Conservation (phyloP, 2,329 filamentous ascomycete species). For the Colletotrichum costaricense region DNA sequence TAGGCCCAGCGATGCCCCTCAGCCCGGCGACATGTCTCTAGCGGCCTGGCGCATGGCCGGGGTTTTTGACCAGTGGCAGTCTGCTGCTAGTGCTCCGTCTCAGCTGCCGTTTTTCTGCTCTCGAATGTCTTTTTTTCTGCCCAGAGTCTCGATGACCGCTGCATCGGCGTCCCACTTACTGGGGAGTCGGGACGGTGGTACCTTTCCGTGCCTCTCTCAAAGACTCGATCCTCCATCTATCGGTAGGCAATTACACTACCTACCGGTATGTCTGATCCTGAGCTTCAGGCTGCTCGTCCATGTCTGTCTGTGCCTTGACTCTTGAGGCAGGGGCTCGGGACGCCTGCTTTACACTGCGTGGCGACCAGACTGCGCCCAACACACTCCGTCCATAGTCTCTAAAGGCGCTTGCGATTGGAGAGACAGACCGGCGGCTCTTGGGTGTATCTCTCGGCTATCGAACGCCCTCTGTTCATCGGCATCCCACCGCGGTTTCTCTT, state of each 20-base stretch:
- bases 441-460: too few species aligned
- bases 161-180: constrained; percentile 22
- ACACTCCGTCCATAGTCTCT: too few species aligned
- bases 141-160: constrained; percentile 5
- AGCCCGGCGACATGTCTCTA: constrained; percentile 17
- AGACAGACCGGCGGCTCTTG: neutral
- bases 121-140: constrained; percentile 22
- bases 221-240: too few species aligned
- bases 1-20: constrained; percentile 22
- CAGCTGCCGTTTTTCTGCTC: constrained; percentile 6
- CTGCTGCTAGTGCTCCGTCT: neutral
- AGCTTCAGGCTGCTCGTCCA: neutral
- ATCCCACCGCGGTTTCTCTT: constrained; percentile 78
- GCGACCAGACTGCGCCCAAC: too few species aligned
- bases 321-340: neutral
- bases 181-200: neutral
- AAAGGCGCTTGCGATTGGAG: neutral
- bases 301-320: neutral
- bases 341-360: neutral
- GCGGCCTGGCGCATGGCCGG: neutral
- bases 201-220: neutral
- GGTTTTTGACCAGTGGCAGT: constrained; percentile 7
- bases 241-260: neutral
- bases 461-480: neutral
- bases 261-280: neutral